Conservation (phyloP, 2,329 filamentous ascomycete genomes). For the Colletotrichum incanum region DNA sequence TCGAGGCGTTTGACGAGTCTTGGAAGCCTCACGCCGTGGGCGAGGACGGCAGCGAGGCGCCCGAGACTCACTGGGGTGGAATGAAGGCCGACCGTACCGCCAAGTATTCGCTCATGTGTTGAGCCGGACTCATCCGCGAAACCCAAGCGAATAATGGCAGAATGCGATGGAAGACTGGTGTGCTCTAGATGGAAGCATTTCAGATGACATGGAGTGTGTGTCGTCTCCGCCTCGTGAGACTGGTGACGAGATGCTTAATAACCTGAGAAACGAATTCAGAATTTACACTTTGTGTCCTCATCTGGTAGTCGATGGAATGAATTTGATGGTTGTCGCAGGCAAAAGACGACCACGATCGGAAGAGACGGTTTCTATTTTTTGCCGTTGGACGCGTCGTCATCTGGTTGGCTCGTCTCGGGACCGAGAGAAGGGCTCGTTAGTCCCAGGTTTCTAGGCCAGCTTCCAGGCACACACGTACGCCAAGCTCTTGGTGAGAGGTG, state of each 20-base stretch:
- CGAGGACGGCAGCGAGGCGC: conserved; percentile 72
- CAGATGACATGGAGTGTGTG: conserved; percentile 30
- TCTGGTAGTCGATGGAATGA: conserved; percentile 27
- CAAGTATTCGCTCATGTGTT: conserved; percentile 64
- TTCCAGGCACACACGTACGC: conserved; percentile 4
- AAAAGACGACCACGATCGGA: conserved; percentile 8
- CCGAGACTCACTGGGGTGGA: conserved; percentile 80
- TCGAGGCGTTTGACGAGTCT: conserved; percentile 81
- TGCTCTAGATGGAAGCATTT: neutral
- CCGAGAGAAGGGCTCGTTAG: conserved; percentile 2
- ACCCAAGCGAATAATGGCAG: neutral
- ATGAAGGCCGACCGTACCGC: conserved; percentile 72
- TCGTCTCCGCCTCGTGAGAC: conserved; percentile 5
- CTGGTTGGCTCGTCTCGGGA: conserved; percentile 21
- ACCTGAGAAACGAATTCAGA: conserved; percentile 9
- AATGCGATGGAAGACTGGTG: neutral
- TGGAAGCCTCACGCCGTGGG: conserved; percentile 78
- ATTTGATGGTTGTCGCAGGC: neutral
- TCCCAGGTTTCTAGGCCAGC: neutral
- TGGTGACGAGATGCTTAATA: conserved; percentile 14
- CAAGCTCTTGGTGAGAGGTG: neutral
- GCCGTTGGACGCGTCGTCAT: conserved; percentile 29
- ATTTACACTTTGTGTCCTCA: conserved; percentile 24
- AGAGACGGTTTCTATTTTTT: conserved; percentile 19
- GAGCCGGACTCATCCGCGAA: neutral